Conservation (phyloP, 2,329 filamentous ascomycete species). For the Aureobasidium musti region DNA sequence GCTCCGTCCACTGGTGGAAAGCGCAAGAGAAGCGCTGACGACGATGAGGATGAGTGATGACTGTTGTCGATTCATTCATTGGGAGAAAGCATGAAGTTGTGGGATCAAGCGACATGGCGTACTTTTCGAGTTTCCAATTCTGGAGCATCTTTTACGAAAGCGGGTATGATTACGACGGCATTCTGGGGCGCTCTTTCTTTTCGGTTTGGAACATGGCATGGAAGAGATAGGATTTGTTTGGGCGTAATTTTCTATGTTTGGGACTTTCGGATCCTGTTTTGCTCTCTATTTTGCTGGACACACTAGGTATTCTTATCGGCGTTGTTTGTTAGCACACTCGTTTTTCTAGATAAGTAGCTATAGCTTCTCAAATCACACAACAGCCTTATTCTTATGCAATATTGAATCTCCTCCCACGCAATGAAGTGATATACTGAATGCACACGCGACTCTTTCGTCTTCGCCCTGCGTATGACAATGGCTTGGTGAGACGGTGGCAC, state of each 20-base stretch:
- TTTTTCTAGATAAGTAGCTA: slow-evolving; percentile 23
- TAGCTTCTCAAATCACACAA: slow-evolving; percentile 16
- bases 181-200: background rate
- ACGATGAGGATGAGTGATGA: slow-evolving; percentile 12
- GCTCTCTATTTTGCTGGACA: slow-evolving; percentile 8
- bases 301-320: slow-evolving; percentile 1
- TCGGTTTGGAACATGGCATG: background rate
- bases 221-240: slow-evolving; percentile 14
- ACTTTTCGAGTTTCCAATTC: background rate
- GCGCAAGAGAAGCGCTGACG: slow-evolving; percentile 11
- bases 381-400: background rate
- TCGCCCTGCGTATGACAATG: slow-evolving; percentile 2
- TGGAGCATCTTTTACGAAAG: background rate
- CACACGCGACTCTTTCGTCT: background rate
- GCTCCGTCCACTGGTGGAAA: slow-evolving; percentile 20
- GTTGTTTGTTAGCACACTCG: slow-evolving; percentile 9
- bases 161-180: slow-evolving; percentile 23
- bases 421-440: background rate
- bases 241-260: slow-evolving; percentile 12
- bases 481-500: background rate
- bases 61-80: no score
- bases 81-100: background rate
- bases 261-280: background rate
- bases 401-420: background rate
- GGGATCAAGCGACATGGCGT: slow-evolving; percentile 8